phyloP scores from a whole-genome alignment of 805 yeast species.

The Wickerhamiella sergipiensis region DNA sequence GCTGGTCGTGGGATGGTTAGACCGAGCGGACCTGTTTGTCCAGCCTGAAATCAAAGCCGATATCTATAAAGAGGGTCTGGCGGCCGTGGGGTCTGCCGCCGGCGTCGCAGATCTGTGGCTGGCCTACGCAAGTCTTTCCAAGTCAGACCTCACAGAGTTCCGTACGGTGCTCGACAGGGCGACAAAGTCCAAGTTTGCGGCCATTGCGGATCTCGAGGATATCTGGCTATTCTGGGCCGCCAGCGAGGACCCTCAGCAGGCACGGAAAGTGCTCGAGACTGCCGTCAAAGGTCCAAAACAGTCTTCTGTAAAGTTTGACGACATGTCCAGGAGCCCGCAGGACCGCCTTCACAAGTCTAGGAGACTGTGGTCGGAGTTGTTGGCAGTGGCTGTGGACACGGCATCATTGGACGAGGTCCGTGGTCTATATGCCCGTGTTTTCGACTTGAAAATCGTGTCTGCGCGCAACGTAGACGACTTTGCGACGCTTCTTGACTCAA shows the following conservation, averaged over 20 bases:
- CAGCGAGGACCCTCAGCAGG: conserved; percentile 37
- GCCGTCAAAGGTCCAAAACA: conserved; percentile 30
- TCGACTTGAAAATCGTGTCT: conserved; percentile 51
- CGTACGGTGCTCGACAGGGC: conserved; percentile 50
- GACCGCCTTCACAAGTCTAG: conserved; percentile 44
- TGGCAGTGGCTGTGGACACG: conserved; percentile 50
- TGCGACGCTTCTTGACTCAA: conserved; percentile 43
- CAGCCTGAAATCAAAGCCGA: conserved; percentile 30
- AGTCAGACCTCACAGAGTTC: background rate
- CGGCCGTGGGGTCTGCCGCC: conserved; percentile 31
- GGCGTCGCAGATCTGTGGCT: background rate
- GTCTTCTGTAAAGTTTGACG: background rate
- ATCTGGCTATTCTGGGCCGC: conserved; percentile 71
- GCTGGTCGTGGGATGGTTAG: conserved; percentile 55
- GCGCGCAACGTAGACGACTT: conserved; percentile 53
- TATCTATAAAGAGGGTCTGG: conserved; percentile 53
- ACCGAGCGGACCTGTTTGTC: conserved; percentile 38
- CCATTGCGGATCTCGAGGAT: conserved; percentile 49
- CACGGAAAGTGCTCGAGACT: conserved; percentile 28
- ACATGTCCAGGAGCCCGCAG: conserved; percentile 34
- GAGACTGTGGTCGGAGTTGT: conserved; percentile 58
- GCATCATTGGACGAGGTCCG: conserved; percentile 27
- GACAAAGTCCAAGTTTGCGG: conserved; percentile 51
- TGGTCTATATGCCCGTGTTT: conserved; percentile 38
- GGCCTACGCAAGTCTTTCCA: background rate